These are phyloP conservation scores for Phyllosticta ampelicida DNA, from an alignment of 2,329 filamentous ascomycete genomes.

Conservation along the genomic window DNA sequence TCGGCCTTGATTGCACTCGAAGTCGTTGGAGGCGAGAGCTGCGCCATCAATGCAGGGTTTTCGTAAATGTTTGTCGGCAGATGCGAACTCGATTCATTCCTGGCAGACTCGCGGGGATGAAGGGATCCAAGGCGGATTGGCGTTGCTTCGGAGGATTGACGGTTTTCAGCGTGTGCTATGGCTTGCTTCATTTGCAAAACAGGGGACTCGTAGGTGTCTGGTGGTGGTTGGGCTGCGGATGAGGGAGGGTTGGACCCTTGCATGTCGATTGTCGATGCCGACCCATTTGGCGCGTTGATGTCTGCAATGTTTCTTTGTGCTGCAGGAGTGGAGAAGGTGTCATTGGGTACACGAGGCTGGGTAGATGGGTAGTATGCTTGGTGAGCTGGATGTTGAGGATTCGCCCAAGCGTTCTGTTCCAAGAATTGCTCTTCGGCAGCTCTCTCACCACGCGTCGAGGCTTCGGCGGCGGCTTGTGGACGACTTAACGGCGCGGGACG, in stretches of 20 bases:
- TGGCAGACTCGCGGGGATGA: too few relatives aligned
- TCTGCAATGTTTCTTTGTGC: constrained; percentile 26
- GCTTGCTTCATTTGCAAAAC: constrained; percentile 28
- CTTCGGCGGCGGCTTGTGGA: too few relatives aligned
- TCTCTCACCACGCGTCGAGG: constrained; percentile 39
- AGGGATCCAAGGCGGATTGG: too few relatives aligned
- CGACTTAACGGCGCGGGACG: too few relatives aligned
- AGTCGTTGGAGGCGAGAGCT: not conserved
- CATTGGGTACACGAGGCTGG: constrained; percentile 4
- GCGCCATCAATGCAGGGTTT: constrained; percentile 3
- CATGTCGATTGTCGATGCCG: constrained; percentile 29
- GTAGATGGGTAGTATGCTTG: constrained; percentile 22
- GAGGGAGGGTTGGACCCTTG: too few relatives aligned
- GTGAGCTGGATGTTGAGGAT: constrained; percentile 52
- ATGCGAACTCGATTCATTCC: too few relatives aligned
- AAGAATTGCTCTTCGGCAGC: constrained; percentile 74
- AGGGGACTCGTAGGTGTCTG: constrained; percentile 28
- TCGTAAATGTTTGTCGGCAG: too few relatives aligned
- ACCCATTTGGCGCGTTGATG: constrained; percentile 26
- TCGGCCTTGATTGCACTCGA: constrained; percentile 5
- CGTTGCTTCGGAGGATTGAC: not conserved
- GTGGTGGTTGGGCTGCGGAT: too few relatives aligned
- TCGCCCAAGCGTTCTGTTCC: constrained; percentile 85
- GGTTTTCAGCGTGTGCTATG: not conserved
- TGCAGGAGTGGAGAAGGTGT: constrained; percentile 19